These are phyloP conservation scores for Suhomyces bribrorum DNA, from an alignment of 1,139 yeast species.

Conservation along the genomic window DNA sequence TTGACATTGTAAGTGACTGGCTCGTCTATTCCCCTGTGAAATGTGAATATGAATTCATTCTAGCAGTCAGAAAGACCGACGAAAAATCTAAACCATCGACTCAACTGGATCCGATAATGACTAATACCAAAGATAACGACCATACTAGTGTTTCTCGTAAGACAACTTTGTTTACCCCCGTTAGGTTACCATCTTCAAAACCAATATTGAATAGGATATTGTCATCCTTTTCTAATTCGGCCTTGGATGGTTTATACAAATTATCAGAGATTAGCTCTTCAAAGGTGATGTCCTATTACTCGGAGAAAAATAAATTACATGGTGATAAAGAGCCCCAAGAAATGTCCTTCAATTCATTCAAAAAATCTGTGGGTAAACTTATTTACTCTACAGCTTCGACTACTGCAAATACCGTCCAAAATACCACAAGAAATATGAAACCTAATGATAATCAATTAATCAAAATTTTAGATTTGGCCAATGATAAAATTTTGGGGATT, in stretches of 20 bases:
- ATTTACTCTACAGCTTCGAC: constrained; percentile 41
- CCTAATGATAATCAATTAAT: constrained; percentile 38
- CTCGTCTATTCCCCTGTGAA: constrained; percentile 50
- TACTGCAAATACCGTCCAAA: constrained; percentile 33
- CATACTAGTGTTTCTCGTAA: constrained; percentile 1
- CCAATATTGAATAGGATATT: constrained; percentile 49
- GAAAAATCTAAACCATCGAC: constrained; percentile 10
- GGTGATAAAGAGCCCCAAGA: constrained; percentile 12
- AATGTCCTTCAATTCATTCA: constrained; percentile 31
- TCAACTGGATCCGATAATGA: constrained; percentile 15
- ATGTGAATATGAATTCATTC: constrained; percentile 35
- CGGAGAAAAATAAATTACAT: constrained; percentile 17
- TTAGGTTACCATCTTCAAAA: constrained; percentile 47
- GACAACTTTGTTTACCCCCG: constrained; percentile 36
- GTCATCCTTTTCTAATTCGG: constrained; percentile 50
- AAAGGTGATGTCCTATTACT: constrained; percentile 41
- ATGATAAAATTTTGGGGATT: constrained; percentile 46
- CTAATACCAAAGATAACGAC: constrained; percentile 6
- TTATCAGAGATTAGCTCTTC: constrained; percentile 52
- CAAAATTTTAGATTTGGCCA: constrained; percentile 48
- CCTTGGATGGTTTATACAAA: constrained; percentile 54
- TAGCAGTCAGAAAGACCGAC: constrained; percentile 18
- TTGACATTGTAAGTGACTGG: constrained; percentile 54
- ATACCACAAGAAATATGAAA: constrained; percentile 25
- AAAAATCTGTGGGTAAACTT: constrained; percentile 31